These are phyloP conservation scores for Picea sitchensis DNA, from an alignment of 75 land plant species.

Conservation along the genomic window DNA sequence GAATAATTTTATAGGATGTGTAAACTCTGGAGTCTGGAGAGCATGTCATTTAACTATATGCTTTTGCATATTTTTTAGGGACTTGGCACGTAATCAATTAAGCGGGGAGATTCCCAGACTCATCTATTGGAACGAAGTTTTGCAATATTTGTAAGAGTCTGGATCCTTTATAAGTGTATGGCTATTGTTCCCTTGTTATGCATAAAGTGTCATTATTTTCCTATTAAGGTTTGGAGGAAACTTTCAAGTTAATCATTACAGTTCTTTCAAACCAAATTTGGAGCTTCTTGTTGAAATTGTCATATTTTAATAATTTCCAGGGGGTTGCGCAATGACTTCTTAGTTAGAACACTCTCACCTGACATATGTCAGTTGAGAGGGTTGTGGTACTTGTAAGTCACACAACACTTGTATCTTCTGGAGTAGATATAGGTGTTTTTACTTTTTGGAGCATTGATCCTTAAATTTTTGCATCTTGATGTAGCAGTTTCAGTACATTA, in stretches of 20 bases:
- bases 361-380: slow-evolving; percentile 88
- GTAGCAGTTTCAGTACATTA: no score
- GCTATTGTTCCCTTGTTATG: no score
- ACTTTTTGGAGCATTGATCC: background rate
- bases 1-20: no score
- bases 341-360: slow-evolving; percentile 69
- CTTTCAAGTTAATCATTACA: background rate
- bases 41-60: no score
- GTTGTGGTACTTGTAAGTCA: slow-evolving; percentile 89
- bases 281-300: background rate
- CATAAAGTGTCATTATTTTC: no score
- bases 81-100: slow-evolving; percentile 78
- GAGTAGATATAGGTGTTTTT: background rate
- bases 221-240: no score
- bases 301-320: slow-evolving; percentile 12
- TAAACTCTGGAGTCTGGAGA: no score
- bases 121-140: slow-evolving; percentile 93
- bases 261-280: background rate
- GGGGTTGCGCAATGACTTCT: slow-evolving; percentile 65
- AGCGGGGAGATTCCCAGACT: slow-evolving; percentile 90
- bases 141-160: slow-evolving; percentile 83
- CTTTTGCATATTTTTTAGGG: slow-evolving; percentile 31
- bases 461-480: background rate
- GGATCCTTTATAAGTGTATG: background rate
- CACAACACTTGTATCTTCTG: background rate